Conservation (phyloP, 192 early-diverging fungal genomes). For the Rhizoclosmatium sp. region DNA sequence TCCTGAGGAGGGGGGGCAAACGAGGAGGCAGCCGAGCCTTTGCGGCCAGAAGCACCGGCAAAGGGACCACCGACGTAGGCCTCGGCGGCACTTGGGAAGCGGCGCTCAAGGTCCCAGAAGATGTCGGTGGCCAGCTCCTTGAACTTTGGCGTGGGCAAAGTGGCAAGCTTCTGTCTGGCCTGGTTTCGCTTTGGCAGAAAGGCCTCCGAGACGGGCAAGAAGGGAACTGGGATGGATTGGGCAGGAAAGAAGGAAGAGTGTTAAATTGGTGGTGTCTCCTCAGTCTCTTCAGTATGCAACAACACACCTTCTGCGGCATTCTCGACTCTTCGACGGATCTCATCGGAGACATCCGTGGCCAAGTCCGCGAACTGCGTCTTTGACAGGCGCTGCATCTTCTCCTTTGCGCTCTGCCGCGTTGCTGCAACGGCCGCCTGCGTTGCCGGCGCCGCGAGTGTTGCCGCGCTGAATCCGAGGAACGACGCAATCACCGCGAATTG, state of each 20-base stretch:
- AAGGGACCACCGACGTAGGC: constrained; percentile 56
- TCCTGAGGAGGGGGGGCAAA: not conserved
- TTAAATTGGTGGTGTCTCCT: not conserved
- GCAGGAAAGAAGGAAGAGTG: not conserved
- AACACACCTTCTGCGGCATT: constrained; percentile 67
- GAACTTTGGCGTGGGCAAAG: constrained; percentile 82
- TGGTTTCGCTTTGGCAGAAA: constrained; percentile 94
- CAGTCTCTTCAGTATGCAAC: not conserved
- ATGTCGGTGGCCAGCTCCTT: constrained; percentile 93
- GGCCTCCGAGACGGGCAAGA: constrained; percentile 83
- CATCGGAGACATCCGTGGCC: constrained; percentile 96
- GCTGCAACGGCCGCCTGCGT: constrained; percentile 33
- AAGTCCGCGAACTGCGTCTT: constrained; percentile 92
- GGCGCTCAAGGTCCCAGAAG: constrained; percentile 60
- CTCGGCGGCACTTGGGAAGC: constrained; percentile 48
- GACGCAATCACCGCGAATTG: constrained; percentile 20
- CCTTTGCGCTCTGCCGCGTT: constrained; percentile 47
- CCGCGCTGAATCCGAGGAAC: constrained; percentile 36
- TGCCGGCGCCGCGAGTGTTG: not conserved
- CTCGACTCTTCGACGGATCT: constrained; percentile 74
- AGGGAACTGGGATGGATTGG: constrained; percentile 66
- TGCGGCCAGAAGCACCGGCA: constrained; percentile 38
- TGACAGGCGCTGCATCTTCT: constrained; percentile 82
- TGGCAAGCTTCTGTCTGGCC: constrained; percentile 95
- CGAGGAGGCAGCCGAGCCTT: not conserved